Conservation (phyloP, 179 eudicot genomes). For the Sideroxylon spinosum region DNA sequence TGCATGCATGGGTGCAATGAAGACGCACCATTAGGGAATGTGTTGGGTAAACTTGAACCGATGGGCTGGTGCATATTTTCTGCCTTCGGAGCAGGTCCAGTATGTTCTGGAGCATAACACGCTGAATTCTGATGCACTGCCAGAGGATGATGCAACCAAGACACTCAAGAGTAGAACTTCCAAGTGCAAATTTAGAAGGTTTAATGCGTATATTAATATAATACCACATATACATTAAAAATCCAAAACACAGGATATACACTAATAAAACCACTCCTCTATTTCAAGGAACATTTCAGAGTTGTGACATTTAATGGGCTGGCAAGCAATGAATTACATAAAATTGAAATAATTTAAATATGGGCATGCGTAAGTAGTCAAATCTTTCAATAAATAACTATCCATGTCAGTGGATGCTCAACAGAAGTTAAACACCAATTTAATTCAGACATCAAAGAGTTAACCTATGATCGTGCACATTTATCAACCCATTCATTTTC, state of each 20-base stretch:
- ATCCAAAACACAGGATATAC: neutral
- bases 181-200: neutral
- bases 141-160: conserved; percentile 7
- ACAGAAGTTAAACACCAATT: neutral
- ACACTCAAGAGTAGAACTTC: neutral
- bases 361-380: neutral
- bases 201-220: neutral
- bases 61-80: conserved; percentile 50
- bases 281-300: conserved; percentile 6
- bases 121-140: conserved; percentile 68
- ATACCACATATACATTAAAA: neutral
- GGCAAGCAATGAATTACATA: neutral
- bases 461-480: neutral
- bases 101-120: conserved; percentile 45
- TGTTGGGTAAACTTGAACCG: conserved; percentile 36
- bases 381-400: no score
- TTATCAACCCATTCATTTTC: neutral
- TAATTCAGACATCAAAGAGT: neutral
- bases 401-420: conserved; percentile 3
- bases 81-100: conserved; percentile 43
- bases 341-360: neutral
- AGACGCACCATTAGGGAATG: conserved; percentile 52
- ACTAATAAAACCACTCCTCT: neutral
- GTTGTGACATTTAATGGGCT: neutral
- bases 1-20: conserved; percentile 44